Evolutionary conservation across 139 green algal species (phyloP).

Genomic region (Spirogloea muscicola): DNA sequence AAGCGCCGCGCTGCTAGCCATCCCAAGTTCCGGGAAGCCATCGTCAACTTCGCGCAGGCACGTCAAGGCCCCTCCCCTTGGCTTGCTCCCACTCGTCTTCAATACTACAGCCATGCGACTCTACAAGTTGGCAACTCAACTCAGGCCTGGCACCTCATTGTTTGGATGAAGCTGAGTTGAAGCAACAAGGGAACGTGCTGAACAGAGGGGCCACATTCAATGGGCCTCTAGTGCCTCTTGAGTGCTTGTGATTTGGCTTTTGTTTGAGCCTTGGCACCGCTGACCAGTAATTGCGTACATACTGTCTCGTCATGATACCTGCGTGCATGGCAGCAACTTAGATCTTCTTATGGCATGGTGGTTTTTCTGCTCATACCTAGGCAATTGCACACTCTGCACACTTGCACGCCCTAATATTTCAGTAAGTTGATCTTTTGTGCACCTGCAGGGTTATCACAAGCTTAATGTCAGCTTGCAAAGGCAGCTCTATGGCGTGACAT

Average conservation of each 20-base stretch:
- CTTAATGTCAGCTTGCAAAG: constrained; percentile 23
- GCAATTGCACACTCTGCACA: no score
- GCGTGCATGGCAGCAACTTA: no score
- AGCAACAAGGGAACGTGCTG: no score
- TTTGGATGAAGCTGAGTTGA: no score
- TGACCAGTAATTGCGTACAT: not conserved
- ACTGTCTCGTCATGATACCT: no score
- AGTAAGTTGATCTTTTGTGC: no score
- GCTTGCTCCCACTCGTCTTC: no score
- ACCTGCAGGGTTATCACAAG: constrained; percentile 29
- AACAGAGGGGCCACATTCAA: no score
- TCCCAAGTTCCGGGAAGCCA: not conserved
- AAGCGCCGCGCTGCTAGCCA: not conserved
- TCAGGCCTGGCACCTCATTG: no score
- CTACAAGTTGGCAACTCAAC: no score
- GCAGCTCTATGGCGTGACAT: constrained; percentile 11
- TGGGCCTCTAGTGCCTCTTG: no score
- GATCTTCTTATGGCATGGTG: not conserved
- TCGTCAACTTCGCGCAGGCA: constrained; percentile 13
- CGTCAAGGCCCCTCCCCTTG: no score
- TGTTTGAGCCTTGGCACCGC: not conserved
- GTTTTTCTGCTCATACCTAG: not conserved
- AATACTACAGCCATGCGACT: not conserved
- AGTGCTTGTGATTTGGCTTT: not conserved
- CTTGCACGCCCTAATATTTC: not conserved